phyloP scores from a whole-genome alignment of 2,329 filamentous ascomycete species.

The Westerdykella sp. region DNA sequence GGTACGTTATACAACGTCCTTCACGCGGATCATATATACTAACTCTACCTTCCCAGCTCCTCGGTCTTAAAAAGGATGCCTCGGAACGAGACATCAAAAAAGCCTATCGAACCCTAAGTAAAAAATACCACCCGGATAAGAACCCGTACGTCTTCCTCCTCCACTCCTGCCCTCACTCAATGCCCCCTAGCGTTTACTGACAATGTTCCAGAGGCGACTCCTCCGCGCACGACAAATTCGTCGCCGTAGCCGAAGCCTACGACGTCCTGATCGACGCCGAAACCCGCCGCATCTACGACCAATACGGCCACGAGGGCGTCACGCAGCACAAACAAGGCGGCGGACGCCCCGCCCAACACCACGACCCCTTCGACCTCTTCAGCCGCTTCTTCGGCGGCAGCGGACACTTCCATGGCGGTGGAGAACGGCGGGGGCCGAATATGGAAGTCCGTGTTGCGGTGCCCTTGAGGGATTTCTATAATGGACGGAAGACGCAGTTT shows the following conservation, averaged over 20 bases:
- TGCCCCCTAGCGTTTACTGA: too few species aligned
- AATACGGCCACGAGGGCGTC: conserved; percentile 86
- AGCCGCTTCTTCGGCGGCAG: conserved; percentile 91
- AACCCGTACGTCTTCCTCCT: conserved; percentile 66
- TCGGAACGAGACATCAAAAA: conserved; percentile 86
- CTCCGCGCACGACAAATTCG: conserved; percentile 80
- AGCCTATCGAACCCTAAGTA: conserved; percentile 84
- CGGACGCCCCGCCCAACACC: conserved; percentile 49
- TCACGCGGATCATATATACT: conserved; percentile 7
- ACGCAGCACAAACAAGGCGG: conserved; percentile 73
- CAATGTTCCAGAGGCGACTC: conserved; percentile 58
- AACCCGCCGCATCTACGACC: conserved; percentile 83
- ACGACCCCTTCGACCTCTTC: conserved; percentile 93
- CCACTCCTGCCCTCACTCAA: background rate
- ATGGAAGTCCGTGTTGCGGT: conserved; percentile 80
- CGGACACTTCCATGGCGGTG: conserved; percentile 73
- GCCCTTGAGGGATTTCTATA: conserved; percentile 87
- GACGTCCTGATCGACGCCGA: conserved; percentile 78
- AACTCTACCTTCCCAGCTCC: conserved; percentile 51
- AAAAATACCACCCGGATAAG: conserved; percentile 97
- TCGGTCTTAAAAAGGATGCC: conserved; percentile 73
- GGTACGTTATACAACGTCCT: conserved; percentile 39
- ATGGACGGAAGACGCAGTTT: conserved; percentile 78
- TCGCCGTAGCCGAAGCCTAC: conserved; percentile 91
- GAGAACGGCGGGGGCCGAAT: conserved; percentile 75